Evolutionary conservation across 805 yeast species (phyloP), one percentile per base, ranked within the genome.

Genomic region (Candida germanica): DNA sequence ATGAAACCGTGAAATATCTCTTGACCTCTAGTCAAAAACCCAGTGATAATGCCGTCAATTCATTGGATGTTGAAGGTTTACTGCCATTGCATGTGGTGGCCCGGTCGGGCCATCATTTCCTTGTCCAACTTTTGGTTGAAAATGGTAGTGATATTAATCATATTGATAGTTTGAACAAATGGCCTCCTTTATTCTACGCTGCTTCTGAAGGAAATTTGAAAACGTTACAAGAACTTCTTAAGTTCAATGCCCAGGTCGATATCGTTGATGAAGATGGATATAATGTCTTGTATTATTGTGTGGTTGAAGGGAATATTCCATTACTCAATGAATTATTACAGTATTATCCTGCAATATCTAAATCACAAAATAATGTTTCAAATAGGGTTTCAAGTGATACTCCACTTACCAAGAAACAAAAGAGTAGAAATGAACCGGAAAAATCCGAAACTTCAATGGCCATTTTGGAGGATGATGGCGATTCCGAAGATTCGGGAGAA

Each of bases 101-200:
- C 0, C 75, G 93, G 33, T 79, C 83, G 5, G 97, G 97, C 1
- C 87, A 82, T 53, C 67, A 70, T 44, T 65, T 77, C 39, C 66
- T 91, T 21, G 79, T 93, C 9, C 75, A 81, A 20, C 58, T 88
- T 30, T 63, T 93, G 22, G 71, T 85, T 1, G 62, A 73, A n/a
- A 72, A 82, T 44, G 91, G 89, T 4, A 83, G 68, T 3, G 78
- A 83, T 49, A 77, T 91, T 4, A 85, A 93, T 58, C 80, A 77
- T 40, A 50, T 80, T 6, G 98, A 93, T 59, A 83, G 86, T 35
- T 79, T 87, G 38, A 88, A 89, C 54, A 83, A 83, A 49, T 93
- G 98, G 97, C 80, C 96, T 0, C 95, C 98, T 0, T 72, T 93
- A 2, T 87, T 88, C 51, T 91, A 93, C 57, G 86, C 96, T 14